These are phyloP conservation scores for Pythium rishiriense DNA, from an alignment of 352 stramenopile genomes.

Conservation along the genomic window DNA sequence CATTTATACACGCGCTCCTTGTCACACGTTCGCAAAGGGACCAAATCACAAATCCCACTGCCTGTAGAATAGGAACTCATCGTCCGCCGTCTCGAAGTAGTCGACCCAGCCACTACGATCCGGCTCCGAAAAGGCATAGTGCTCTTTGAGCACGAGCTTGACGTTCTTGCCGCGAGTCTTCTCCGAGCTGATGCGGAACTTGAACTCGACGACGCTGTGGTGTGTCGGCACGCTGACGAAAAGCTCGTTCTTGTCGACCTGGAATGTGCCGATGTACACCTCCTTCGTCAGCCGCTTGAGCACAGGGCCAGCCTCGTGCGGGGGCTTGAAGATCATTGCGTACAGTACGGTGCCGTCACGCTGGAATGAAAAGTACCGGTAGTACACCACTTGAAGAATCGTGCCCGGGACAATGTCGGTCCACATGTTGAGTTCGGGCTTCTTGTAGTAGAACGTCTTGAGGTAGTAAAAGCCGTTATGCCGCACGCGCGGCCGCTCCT, in stretches of 20 bases:
- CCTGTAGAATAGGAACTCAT: slow-evolving; percentile 79
- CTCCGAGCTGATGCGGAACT: slow-evolving; percentile 45
- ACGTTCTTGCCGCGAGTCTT: slow-evolving; percentile 52
- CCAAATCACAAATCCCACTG: slow-evolving; percentile 61
- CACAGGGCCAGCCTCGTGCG: slow-evolving; percentile 46
- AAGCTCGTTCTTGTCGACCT: slow-evolving; percentile 64
- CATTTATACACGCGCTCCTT: slow-evolving; percentile 6
- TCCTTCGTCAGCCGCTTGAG: slow-evolving; percentile 28
- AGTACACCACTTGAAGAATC: slow-evolving; percentile 83
- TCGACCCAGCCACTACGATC: slow-evolving; percentile 64
- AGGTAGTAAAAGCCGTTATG: slow-evolving; percentile 85
- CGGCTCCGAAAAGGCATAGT: slow-evolving; percentile 72
- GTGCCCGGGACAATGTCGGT: slow-evolving; percentile 57
- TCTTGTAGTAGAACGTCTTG: slow-evolving; percentile 83
- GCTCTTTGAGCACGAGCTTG: slow-evolving; percentile 62
- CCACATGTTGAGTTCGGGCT: slow-evolving; percentile 85
- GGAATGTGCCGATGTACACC: slow-evolving; percentile 55
- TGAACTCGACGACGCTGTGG: slow-evolving; percentile 74
- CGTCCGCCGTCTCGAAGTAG: slow-evolving; percentile 67
- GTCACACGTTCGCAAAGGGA: background rate
- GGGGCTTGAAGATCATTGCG: slow-evolving; percentile 74
- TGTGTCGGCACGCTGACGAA: slow-evolving; percentile 68
- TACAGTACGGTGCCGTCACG: slow-evolving; percentile 73
- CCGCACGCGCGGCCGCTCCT: slow-evolving; percentile 61
- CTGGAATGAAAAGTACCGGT: slow-evolving; percentile 83